phyloP scores from a whole-genome alignment of 148 eudicot species.

The Vaccinium macrocarpon region DNA sequence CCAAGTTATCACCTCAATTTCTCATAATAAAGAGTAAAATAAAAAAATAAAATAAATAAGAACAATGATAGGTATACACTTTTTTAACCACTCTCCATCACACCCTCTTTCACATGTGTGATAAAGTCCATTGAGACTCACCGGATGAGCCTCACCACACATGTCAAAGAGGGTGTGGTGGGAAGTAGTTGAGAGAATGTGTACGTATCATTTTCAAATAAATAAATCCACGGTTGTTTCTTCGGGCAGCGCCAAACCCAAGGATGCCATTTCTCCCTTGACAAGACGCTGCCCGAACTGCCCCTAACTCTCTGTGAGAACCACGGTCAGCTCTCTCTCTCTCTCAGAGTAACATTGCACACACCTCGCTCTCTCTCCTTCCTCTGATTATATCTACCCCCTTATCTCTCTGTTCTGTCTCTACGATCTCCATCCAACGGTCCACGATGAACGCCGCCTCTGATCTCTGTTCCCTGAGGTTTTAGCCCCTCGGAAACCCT shows the following conservation, averaged over 20 bases:
- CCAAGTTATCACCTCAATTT: background rate
- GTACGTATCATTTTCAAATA: too few relatives aligned
- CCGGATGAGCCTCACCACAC: too few relatives aligned
- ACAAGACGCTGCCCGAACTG: conserved; percentile 14
- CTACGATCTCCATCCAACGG: background rate
- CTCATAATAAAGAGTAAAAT: too few relatives aligned
- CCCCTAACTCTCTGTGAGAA: conserved; percentile 13
- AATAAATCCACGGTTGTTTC: background rate
- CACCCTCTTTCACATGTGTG: too few relatives aligned
- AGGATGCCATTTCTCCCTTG: conserved; percentile 5
- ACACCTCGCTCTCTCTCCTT: background rate
- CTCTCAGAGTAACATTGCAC: background rate
- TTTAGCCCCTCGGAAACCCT: background rate
- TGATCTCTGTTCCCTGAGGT: background rate
- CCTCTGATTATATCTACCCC: background rate
- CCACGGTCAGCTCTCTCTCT: conserved; percentile 13
- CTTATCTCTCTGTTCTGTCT: background rate
- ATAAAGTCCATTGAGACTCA: too few relatives aligned
- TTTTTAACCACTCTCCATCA: too few relatives aligned
- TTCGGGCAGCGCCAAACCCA: background rate
- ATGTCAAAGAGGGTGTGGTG: too few relatives aligned
- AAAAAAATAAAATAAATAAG: too few relatives aligned
- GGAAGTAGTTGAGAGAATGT: too few relatives aligned
- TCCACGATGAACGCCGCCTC: background rate
- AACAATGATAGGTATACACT: too few relatives aligned